These are phyloP conservation scores for Ampelocalamus luodianensis DNA, from an alignment of 176 grass and related monocot genomes.

Conservation along the genomic window DNA sequence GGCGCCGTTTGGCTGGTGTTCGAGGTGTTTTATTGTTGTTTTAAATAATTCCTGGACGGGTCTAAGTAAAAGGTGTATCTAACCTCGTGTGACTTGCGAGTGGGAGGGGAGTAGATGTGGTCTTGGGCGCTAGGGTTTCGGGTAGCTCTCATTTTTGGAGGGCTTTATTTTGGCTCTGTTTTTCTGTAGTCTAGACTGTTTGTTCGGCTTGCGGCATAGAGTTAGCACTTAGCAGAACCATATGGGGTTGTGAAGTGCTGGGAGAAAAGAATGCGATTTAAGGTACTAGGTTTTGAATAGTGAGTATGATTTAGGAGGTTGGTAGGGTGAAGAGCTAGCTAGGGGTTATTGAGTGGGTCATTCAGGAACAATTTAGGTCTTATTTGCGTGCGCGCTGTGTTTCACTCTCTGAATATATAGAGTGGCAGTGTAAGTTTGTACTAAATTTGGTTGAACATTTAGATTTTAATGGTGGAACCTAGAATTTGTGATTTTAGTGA, in stretches of 20 bases:
- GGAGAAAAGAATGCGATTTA: too few relatives aligned
- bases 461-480: not conserved
- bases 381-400: not conserved
- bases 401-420: conserved; percentile 7
- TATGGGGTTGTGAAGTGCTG: too few relatives aligned
- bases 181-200: not conserved
- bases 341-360: not conserved
- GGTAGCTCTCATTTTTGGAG: not conserved
- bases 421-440: not conserved
- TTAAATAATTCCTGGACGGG: not conserved
- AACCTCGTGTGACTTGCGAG: not conserved
- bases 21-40: not conserved
- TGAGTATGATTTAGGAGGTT: too few relatives aligned
- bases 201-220: not conserved
- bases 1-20: not conserved
- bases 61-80: not conserved
- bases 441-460: not conserved
- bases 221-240: not conserved
- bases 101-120: not conserved
- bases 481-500: not conserved
- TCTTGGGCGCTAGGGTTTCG: conserved; percentile 5
- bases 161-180: not conserved
- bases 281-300: too few relatives aligned
- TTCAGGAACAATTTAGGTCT: conserved; percentile 4
- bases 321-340: too few relatives aligned